These are phyloP conservation scores for Vitis hybrid DNA, from an alignment of 177 flowering plant species.

Conservation along the genomic window DNA sequence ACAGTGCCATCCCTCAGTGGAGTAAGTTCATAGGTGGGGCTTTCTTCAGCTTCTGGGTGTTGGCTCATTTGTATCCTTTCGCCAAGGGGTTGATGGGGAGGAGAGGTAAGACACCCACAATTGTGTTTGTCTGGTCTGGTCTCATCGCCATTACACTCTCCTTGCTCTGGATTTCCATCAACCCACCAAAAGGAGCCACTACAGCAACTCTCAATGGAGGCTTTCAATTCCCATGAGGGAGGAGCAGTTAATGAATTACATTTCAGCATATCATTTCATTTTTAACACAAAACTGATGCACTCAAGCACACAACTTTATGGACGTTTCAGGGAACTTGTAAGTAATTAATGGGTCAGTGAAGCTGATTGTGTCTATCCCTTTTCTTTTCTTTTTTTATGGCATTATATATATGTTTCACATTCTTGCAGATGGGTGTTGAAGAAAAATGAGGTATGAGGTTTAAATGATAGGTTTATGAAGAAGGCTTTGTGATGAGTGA, in stretches of 20 bases:
- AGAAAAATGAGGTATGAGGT: no score
- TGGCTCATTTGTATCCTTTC: conserved; percentile 91
- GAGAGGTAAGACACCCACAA: conserved; percentile 82
- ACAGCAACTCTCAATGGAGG: conserved; percentile 33
- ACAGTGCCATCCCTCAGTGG: conserved; percentile 71
- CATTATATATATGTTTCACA: no score
- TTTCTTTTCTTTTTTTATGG: no score
- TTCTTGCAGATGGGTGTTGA: no score
- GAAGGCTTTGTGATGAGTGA: no score
- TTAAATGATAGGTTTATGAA: no score
- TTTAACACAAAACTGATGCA: neutral
- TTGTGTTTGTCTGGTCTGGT: conserved; percentile 92
- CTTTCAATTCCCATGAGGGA: conserved; percentile 59
- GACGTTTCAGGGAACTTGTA: no score
- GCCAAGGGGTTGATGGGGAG: conserved; percentile 96
- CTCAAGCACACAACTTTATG: no score
- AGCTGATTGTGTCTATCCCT: no score
- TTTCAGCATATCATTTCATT: no score
- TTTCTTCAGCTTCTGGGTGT: conserved; percentile 91
- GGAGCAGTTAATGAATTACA: neutral
- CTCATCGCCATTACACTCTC: conserved; percentile 88
- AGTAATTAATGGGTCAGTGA: no score
- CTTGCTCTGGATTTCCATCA: conserved; percentile 77
- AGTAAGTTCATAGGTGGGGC: conserved; percentile 79
- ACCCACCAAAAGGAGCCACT: conserved; percentile 38